Conservation (phyloP, 2,329 filamentous ascomycete genomes). For the Aspergillus sp. region DNA sequence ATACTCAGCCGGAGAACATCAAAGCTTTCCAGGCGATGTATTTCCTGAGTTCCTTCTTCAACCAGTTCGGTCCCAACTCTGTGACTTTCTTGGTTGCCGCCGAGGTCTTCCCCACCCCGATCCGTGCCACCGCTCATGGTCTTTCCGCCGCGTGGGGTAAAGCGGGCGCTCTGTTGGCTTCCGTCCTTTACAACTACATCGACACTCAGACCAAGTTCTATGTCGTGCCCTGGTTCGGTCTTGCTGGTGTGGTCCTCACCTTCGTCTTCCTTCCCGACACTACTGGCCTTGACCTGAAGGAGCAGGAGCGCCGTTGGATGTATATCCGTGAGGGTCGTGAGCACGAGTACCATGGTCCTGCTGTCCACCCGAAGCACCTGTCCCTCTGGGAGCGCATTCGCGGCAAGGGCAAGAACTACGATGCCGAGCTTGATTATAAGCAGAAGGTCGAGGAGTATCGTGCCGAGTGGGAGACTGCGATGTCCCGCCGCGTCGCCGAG, state of each 20-base stretch:
- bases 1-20: constrained; percentile 68
- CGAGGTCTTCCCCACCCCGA: constrained; percentile 92
- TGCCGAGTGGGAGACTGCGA: constrained; percentile 52
- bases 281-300: constrained; percentile 92
- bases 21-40: constrained; percentile 97
- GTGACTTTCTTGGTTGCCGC: constrained; percentile 96
- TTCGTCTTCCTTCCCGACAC: constrained; percentile 91
- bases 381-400: constrained; percentile 82
- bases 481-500: constrained; percentile 51
- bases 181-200: constrained; percentile 95
- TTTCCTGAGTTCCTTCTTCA: constrained; percentile 97
- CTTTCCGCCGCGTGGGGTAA: constrained; percentile 93
- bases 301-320: constrained; percentile 90
- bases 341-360: constrained; percentile 86
- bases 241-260: constrained; percentile 80
- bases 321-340: constrained; percentile 78
- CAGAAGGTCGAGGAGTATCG: constrained; percentile 82
- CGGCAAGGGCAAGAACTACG: constrained; percentile 77
- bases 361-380: constrained; percentile 84
- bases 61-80: constrained; percentile 95
- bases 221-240: constrained; percentile 93
- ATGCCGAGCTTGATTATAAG: constrained; percentile 78
- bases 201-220: constrained; percentile 80
- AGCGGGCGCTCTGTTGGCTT: constrained; percentile 79
- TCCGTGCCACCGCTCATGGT: constrained; percentile 90